These are phyloP conservation scores for Teratosphaeria destructans DNA, from an alignment of 2,329 filamentous ascomycete genomes.

Conservation along the genomic window DNA sequence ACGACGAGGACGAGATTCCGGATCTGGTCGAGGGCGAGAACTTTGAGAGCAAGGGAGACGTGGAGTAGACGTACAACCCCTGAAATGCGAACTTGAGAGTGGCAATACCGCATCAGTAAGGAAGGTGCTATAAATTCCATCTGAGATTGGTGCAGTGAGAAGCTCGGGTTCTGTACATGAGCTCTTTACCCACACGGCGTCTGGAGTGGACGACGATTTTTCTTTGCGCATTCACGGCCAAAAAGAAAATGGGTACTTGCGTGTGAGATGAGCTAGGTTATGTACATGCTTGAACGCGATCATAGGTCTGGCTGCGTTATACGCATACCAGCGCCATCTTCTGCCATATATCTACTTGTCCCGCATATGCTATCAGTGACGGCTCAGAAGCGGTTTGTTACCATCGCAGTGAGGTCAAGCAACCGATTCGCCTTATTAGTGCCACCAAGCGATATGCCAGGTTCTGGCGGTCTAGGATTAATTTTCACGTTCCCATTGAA, in stretches of 20 bases:
- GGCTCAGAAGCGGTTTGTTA: too few relatives aligned
- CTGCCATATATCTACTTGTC: neutral
- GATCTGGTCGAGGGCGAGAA: slow-evolving; percentile 94
- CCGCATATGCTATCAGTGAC: neutral
- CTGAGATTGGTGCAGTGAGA: neutral
- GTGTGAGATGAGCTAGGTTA: neutral
- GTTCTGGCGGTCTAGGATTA: neutral
- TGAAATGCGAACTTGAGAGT: neutral
- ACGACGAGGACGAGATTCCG: slow-evolving; percentile 68
- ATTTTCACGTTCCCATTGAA: too few relatives aligned
- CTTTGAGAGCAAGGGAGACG: slow-evolving; percentile 81
- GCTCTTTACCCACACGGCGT: neutral
- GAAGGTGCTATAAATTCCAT: neutral
- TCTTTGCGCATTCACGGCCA: neutral
- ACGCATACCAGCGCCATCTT: neutral
- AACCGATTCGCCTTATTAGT: too few relatives aligned
- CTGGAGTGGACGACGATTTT: neutral
- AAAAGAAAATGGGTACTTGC: neutral
- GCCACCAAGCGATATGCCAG: neutral
- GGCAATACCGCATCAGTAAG: neutral
- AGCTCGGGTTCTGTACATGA: neutral
- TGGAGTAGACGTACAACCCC: slow-evolving; percentile 55
- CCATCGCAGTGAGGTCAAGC: too few relatives aligned
- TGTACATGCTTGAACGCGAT: slow-evolving; percentile 3
- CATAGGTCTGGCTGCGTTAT: neutral